Evolutionary conservation across 768 basidiomycete genomes (phyloP), one percentile per base, ranked within the genome.

Genomic region (Tulasnella sp.): DNA sequence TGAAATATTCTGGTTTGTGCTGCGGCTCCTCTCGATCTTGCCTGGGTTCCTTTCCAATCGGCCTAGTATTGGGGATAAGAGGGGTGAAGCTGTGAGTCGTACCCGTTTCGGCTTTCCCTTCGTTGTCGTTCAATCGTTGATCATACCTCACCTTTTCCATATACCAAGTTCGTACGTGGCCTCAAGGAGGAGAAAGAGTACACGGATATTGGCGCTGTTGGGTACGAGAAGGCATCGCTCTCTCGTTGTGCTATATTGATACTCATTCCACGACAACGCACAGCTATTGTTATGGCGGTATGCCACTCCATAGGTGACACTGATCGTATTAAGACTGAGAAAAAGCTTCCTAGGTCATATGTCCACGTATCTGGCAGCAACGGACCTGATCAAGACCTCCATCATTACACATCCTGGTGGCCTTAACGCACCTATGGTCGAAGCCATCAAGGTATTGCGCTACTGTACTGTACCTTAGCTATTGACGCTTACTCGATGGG

Each of bases 331-430:
- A 2, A 29, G 39, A 15, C 39, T 45, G 67, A 69, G 74, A 79
- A 38, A 79, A 38, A 72, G 80, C 6, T 70, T 79, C 29, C 72
- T 81, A 49, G 80, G 82, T 25, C 75, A 81, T 7, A 77, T 82
- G 3, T 81, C 82, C 15, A 79, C 78, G 38, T 81, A 81, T 36
- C n/a, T 67, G 38, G 80, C 84, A 14, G 83, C 80, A 6, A 67
- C 80, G 7, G 82, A 83, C 37, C 54, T 81, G 17, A 81, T 86
- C 70, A 81, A 84, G 72, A 84, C 81, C 54, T 80, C 85, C 14
- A 83, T 85, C 38, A 80, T 87, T 42, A 82, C 83, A 64, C 87
- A 87, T 74, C 87, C 87, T 3, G 84, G 82, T 3, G 38, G 42
- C 49, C 71, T 83, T 72, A 82, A 79, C 11, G 54, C 79, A 2